phyloP scores from a whole-genome alignment of 2,329 filamentous ascomycete genomes.

The Blastomyces gilchristii region DNA sequence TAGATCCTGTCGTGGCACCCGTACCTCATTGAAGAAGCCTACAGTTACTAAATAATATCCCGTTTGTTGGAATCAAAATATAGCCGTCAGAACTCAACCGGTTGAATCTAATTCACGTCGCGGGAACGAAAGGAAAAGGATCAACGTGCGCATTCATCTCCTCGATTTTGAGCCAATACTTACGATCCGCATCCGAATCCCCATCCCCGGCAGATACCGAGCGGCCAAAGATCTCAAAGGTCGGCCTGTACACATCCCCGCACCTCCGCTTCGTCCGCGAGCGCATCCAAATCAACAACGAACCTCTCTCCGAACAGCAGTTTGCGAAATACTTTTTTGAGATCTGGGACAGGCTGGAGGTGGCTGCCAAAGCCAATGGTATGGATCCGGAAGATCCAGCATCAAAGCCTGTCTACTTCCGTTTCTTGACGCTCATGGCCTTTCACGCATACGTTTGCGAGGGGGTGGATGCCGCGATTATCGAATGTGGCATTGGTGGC shows the following conservation, averaged over 20 bases:
- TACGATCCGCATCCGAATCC: constrained; percentile 28
- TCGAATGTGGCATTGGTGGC: constrained; percentile 91
- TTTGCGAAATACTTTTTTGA: constrained; percentile 77
- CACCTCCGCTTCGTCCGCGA: constrained; percentile 76
- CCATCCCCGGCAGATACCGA: constrained; percentile 20
- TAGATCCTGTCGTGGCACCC: not conserved
- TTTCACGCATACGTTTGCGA: constrained; percentile 71
- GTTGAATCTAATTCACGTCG: constrained; percentile 65
- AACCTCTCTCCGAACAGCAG: constrained; percentile 54
- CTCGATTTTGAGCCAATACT: constrained; percentile 60
- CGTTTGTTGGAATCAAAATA: not conserved
- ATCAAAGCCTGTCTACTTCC: constrained; percentile 82
- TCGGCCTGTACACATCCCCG: constrained; percentile 78
- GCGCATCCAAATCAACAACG: constrained; percentile 69
- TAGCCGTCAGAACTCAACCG: constrained; percentile 53
- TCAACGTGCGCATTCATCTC: constrained; percentile 78
- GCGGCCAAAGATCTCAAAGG: constrained; percentile 37
- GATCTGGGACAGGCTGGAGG: constrained; percentile 61
- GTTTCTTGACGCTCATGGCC: constrained; percentile 80
- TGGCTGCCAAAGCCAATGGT: constrained; percentile 43
- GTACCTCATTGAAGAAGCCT: not conserved
- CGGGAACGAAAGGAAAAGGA: constrained; percentile 90
- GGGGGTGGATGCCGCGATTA: constrained; percentile 64
- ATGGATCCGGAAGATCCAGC: constrained; percentile 40
- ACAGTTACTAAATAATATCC: not conserved